Percentiles rank a stretch among this genome's conserved stretches.
Conservation (phyloP, 2,329 filamentous ascomycete species). For the Cladophialophora chaetospira region DNA sequence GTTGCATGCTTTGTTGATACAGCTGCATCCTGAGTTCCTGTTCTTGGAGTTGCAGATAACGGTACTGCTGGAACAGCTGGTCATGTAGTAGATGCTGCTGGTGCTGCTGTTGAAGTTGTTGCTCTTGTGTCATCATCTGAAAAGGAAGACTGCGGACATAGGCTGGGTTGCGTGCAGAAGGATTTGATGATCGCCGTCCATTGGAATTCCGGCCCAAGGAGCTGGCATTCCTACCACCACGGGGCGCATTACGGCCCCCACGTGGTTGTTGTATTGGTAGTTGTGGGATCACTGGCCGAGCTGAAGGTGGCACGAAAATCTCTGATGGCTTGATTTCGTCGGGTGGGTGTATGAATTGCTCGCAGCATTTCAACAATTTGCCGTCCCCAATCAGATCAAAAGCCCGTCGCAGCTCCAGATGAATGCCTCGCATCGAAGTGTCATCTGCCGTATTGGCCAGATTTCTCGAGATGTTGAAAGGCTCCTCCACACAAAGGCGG, state of each 20-base stretch:
- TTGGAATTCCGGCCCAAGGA: slow-evolving; percentile 50
- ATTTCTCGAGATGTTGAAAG: slow-evolving; percentile 87
- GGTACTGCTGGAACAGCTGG: slow-evolving; percentile 53
- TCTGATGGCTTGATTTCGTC: slow-evolving; percentile 41
- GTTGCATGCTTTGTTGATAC: slow-evolving; percentile 46
- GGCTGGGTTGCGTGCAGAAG: slow-evolving; percentile 47
- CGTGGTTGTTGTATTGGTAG: slow-evolving; percentile 46
- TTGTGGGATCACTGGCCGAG: slow-evolving; percentile 55
- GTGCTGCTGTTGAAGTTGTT: slow-evolving; percentile 46
- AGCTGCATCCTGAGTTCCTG: slow-evolving; percentile 52
- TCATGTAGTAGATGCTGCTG: slow-evolving; percentile 52
- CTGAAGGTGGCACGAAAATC: slow-evolving; percentile 49
- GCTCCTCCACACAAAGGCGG: slow-evolving; percentile 90
- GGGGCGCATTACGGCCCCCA: slow-evolving; percentile 51
- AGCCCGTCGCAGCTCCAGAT: slow-evolving; percentile 83
- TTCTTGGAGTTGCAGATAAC: slow-evolving; percentile 53
- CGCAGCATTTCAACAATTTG: slow-evolving; percentile 80
- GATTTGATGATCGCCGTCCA: slow-evolving; percentile 59
- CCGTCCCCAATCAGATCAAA: slow-evolving; percentile 79
- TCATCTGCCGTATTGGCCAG: slow-evolving; percentile 96
- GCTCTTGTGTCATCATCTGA: slow-evolving; percentile 41
- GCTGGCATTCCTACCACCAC: slow-evolving; percentile 52
- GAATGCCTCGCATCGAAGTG: slow-evolving; percentile 87
- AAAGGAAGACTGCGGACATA: slow-evolving; percentile 43
- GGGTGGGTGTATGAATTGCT: slow-evolving; percentile 83